phyloP scores from a whole-genome alignment of 148 eudicot species.

The Oxyria digyna region DNA sequence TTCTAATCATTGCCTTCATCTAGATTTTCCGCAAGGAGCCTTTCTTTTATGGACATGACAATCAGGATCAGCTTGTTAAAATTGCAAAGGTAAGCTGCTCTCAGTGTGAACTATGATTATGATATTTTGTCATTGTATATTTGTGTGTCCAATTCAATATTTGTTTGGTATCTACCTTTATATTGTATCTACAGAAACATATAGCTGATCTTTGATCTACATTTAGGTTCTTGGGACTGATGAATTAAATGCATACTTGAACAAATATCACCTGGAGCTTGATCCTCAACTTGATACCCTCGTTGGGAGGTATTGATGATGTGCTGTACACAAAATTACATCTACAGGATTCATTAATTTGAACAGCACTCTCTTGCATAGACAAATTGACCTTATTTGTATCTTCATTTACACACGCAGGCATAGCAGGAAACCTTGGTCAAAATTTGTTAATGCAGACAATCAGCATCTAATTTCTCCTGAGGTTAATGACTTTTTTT shows the following conservation, averaged over 20 bases:
- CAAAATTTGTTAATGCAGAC: slow-evolving; percentile 76
- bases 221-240: slow-evolving; percentile 77
- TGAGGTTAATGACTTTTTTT: slow-evolving; percentile 36
- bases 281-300: slow-evolving; percentile 74
- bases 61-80: slow-evolving; percentile 83
- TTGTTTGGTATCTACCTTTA: neutral
- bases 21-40: slow-evolving; percentile 86
- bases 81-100: slow-evolving; percentile 52
- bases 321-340: neutral
- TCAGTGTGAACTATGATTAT: neutral
- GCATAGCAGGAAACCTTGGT: slow-evolving; percentile 97
- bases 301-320: slow-evolving; percentile 50
- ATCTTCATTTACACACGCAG: slow-evolving; percentile 20
- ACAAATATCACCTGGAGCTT: slow-evolving; percentile 60
- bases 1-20: slow-evolving; percentile 8
- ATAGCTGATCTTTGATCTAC: neutral
- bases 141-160: neutral
- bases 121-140: neutral
- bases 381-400: neutral
- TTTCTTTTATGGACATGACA: slow-evolving; percentile 84
- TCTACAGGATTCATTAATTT: neutral
- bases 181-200: neutral
- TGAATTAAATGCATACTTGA: slow-evolving; percentile 66
- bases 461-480: slow-evolving; percentile 93
- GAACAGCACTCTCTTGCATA: neutral